phyloP scores from a whole-genome alignment of 1,139 yeast species.

The Zygoascus hellenicus region DNA sequence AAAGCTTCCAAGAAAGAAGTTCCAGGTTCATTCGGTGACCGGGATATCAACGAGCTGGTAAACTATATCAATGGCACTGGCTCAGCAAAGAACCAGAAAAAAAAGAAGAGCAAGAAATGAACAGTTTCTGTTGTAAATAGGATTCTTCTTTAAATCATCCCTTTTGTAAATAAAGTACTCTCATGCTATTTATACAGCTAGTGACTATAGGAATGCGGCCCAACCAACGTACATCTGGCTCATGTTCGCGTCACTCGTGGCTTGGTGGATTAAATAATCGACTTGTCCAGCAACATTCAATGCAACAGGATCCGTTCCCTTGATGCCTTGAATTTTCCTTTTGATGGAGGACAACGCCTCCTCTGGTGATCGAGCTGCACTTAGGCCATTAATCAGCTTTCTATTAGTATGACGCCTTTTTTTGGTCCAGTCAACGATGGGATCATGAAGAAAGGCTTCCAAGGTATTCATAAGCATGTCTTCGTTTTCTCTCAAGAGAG shows the following conservation, averaged over 20 bases:
- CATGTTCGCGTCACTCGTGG: conserved; percentile 64
- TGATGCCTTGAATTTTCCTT: conserved; percentile 77
- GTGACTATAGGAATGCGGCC: conserved; percentile 62
- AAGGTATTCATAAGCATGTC: conserved; percentile 85
- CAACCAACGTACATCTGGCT: conserved; percentile 93
- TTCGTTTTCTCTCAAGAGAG: conserved; percentile 69
- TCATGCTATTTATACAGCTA: not conserved
- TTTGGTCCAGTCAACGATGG: conserved; percentile 48
- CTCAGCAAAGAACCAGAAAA: conserved; percentile 14
- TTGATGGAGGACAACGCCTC: conserved; percentile 71
- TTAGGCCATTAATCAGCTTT: conserved; percentile 24
- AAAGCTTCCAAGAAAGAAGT: not conserved
- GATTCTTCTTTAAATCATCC: not conserved
- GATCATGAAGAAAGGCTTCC: conserved; percentile 91
- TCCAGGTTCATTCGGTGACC: conserved; percentile 18
- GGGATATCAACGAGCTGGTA: conserved; percentile 33
- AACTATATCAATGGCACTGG: conserved; percentile 31
- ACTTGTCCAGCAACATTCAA: conserved; percentile 92
- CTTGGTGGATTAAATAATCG: conserved; percentile 80
- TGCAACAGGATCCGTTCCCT: conserved; percentile 77
- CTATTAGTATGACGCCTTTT: conserved; percentile 15
- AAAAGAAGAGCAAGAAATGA: conserved; percentile 12
- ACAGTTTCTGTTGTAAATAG: conserved; percentile 12
- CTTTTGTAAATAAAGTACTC: conserved; percentile 9
- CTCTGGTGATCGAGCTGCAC: conserved; percentile 43